Percentiles rank a stretch among this genome's conserved stretches.
phyloP scores from a whole-genome alignment of 768 basidiomycete species.

The Strobilomyces dryophilus region DNA sequence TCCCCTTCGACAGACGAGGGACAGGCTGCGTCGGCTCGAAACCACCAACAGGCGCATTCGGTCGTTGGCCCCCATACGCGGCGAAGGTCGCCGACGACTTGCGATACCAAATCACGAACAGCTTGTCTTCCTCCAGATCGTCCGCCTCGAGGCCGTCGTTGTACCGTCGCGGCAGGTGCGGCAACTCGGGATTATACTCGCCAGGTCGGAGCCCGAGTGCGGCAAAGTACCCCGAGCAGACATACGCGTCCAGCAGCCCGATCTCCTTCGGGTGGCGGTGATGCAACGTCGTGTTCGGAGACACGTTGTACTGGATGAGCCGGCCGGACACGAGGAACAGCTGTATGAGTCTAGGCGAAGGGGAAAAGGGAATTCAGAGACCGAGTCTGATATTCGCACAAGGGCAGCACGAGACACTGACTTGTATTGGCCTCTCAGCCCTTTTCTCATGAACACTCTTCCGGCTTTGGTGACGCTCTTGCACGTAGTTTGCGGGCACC shows the following conservation, averaged over 20 bases:
- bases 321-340: constrained; percentile 74
- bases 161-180: constrained; percentile 66
- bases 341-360: constrained; percentile 52
- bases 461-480: constrained; percentile 71
- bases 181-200: constrained; percentile 55
- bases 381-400: background rate
- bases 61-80: constrained; percentile 1
- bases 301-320: constrained; percentile 67
- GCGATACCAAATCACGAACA: constrained; percentile 79
- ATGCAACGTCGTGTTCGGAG: constrained; percentile 54
- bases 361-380: background rate
- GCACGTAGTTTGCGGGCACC: constrained; percentile 84
- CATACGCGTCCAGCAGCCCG: constrained; percentile 69
- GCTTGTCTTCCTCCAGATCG: constrained; percentile 82
- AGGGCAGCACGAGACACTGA: constrained; percentile 33
- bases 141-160: constrained; percentile 86
- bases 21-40: constrained; percentile 26
- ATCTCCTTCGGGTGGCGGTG: constrained; percentile 51
- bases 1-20: constrained; percentile 49
- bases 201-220: constrained; percentile 58
- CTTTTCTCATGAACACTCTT: constrained; percentile 66
- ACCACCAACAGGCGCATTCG: constrained; percentile 18
- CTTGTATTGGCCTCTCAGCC: constrained; percentile 75
- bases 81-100: constrained; percentile 25
- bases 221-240: constrained; percentile 84